phyloP scores from a whole-genome alignment of 2,329 filamentous ascomycete genomes.

The Pyrenophora seminiperda region DNA sequence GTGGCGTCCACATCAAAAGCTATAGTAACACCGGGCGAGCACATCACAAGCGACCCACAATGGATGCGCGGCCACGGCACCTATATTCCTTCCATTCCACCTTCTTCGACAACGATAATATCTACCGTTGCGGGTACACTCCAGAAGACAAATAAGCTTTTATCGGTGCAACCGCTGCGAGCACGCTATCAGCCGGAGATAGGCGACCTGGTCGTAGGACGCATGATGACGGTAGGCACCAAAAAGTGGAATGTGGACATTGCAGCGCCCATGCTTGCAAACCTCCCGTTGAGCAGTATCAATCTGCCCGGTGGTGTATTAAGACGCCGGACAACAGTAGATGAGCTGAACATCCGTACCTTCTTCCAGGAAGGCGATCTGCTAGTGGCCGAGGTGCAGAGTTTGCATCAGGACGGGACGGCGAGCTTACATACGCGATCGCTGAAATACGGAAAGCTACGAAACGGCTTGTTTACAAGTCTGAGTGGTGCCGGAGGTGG shows the following conservation, averaged over 20 bases:
- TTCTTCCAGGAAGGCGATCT: slow-evolving; percentile 97
- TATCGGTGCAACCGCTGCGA: slow-evolving; percentile 86
- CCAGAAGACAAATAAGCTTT: slow-evolving; percentile 93
- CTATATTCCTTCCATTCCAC: slow-evolving; percentile 63
- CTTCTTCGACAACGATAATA: slow-evolving; percentile 68
- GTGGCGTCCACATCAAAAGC: slow-evolving; percentile 39
- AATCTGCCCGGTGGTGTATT: slow-evolving; percentile 94
- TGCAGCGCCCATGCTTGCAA: slow-evolving; percentile 81
- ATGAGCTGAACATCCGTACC: slow-evolving; percentile 95
- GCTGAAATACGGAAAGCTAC: slow-evolving; percentile 91
- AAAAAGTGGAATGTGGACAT: slow-evolving; percentile 95
- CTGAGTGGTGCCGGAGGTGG: slow-evolving; percentile 79
- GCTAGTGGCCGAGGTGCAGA: slow-evolving; percentile 92
- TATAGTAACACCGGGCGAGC: slow-evolving; percentile 86
- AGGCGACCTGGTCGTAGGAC: slow-evolving; percentile 90
- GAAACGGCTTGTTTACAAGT: slow-evolving; percentile 87
- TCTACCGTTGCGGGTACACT: slow-evolving; percentile 90
- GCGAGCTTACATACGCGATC: slow-evolving; percentile 88
- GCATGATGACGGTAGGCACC: slow-evolving; percentile 93
- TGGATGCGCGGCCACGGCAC: slow-evolving; percentile 99
- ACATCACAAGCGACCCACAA: slow-evolving; percentile 88
- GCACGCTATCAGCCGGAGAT: slow-evolving; percentile 96
- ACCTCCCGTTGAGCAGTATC: slow-evolving; percentile 84
- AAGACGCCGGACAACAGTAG: slow-evolving; percentile 87
- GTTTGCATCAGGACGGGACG: slow-evolving; percentile 80